Percentiles rank a stretch among this genome's conserved stretches.
phyloP scores from a whole-genome alignment of 2,329 filamentous ascomycete species.

The Fusarium illudens region DNA sequence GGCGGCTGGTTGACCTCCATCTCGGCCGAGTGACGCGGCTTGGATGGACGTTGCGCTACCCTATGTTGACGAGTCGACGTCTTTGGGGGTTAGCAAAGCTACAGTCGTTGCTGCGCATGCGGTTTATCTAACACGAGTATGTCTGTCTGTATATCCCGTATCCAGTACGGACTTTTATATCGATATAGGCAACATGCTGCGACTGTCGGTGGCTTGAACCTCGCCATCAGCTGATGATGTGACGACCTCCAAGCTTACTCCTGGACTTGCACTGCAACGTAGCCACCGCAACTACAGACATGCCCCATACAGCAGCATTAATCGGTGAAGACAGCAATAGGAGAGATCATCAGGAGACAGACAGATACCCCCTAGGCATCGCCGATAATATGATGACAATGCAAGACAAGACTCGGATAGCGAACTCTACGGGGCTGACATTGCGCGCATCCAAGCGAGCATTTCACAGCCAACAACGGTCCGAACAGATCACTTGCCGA shows the following conservation, averaged over 20 bases:
- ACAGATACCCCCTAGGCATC: neutral
- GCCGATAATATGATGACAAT: neutral
- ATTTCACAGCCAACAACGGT: neutral
- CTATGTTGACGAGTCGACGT: slow-evolving; percentile 8
- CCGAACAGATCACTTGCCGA: slow-evolving; percentile 4
- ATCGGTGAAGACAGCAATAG: neutral
- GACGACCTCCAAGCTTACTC: neutral
- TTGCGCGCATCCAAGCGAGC: neutral
- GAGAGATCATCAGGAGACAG: neutral
- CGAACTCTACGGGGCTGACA: neutral
- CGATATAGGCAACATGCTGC: neutral
- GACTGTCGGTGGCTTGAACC: neutral
- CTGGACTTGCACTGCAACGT: neutral
- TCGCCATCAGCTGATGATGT: neutral
- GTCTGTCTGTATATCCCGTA: neutral
- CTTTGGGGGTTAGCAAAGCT: neutral
- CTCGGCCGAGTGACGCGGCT: slow-evolving; percentile 24
- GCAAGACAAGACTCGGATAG: neutral
- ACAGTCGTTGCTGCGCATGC: neutral
- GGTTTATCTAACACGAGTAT: neutral
- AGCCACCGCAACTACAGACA: neutral
- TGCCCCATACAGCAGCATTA: neutral
- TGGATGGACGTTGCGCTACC: slow-evolving; percentile 9
- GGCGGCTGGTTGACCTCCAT: neutral
- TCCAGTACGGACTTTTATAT: neutral